Base-by-base conservation (phyloP, 2,329 filamentous ascomycete genomes). In the Penicillium sp. region DNA sequence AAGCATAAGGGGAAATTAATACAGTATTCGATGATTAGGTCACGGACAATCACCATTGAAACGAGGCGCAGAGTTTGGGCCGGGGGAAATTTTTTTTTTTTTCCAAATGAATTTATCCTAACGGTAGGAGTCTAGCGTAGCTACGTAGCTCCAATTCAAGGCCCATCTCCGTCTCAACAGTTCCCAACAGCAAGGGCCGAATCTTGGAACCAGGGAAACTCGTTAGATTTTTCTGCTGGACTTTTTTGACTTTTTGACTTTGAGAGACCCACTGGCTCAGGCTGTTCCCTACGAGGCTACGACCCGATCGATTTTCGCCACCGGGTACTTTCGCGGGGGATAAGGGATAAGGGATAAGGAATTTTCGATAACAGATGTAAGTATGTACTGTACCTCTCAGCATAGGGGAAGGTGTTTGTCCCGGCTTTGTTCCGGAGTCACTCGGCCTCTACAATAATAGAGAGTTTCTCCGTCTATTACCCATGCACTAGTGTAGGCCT, bases 281-380 rank as follows among this genome's bases (percentile, higher is more conserved):
- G 15, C 31, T 15, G 11, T 6, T 31, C n/a, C 45, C 12, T 20
- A 17, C 15, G 39, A 15, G 17, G 17, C 15, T 48, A 5, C 22
- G 31, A 50, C 52, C 57, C 38, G 57, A 55, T 56, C 53, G 47
- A 14, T 42, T 59, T 62, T 62, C 43, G 56, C 60, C 52, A 57
- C 52, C 55, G 58, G 58, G 54, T 55, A 38, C 63, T 67, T 69
- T 69, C 67, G 67, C 62, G 68, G 68, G 69, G 69, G 61, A 70
- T 68, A 69, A 70, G 63, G 55, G 51, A 58, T 52, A 49, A 54
- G 34, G 47, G 22, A 48, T 34, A 31, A 39, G 15, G 35, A 20
- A 50, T 35, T 48, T 4, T 31, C 17, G 28, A 11, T 31, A 31
- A 31, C 31, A 8, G 31, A 31, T 31, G 7, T 6, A 10, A 31